phyloP scores from a whole-genome alignment of 228 moss, liverwort and hornwort genomes.

The Sphagnum magellanicum region DNA sequence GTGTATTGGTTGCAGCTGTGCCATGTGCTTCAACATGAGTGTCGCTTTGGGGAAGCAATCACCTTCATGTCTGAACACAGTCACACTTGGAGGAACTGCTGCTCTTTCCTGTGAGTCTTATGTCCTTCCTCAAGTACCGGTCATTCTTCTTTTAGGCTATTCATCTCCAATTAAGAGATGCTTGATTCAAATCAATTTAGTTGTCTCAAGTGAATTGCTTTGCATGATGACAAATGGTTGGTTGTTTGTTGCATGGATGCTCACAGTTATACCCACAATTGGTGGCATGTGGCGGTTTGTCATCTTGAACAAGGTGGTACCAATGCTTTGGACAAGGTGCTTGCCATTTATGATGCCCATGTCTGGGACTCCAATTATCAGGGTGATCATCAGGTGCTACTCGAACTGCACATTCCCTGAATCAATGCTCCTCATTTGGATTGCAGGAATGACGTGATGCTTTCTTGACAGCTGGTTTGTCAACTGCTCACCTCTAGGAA shows the following conservation, averaged over 20 bases:
- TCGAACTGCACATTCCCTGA: no score
- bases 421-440: no score
- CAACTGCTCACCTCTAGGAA: no score
- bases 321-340: constrained; percentile 37
- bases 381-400: constrained; percentile 5
- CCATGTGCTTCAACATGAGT: constrained; percentile 66
- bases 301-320: constrained; percentile 53
- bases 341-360: constrained; percentile 47
- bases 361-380: constrained; percentile 34
- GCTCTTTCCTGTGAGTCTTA: constrained; percentile 51
- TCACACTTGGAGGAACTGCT: constrained; percentile 54
- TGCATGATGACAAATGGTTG: neutral
- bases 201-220: neutral
- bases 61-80: constrained; percentile 40
- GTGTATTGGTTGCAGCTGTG: constrained; percentile 43
- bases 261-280: constrained; percentile 63
- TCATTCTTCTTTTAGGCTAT: no score
- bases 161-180: neutral
- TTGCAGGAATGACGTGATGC: no score
- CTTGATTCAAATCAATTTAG: neutral
- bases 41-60: constrained; percentile 65
- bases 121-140: no score
- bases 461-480: no score
- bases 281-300: constrained; percentile 81
- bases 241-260: neutral